Evolutionary conservation across 192 early-diverging fungal genomes (phyloP), one percentile per base, ranked within the genome.

Genomic region (Backusella sp.): DNA sequence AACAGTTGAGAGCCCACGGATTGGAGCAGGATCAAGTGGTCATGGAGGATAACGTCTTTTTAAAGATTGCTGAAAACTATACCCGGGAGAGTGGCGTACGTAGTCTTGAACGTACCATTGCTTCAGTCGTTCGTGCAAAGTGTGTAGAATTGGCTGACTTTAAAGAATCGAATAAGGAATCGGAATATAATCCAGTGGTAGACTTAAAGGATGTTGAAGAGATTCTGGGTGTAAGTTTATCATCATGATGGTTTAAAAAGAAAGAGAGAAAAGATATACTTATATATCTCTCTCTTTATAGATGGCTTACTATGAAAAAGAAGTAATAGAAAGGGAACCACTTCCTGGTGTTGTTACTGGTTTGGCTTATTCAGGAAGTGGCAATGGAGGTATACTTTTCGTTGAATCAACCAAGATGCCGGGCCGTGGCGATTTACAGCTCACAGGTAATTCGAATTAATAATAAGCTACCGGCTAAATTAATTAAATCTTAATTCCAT

Each of bases 61-160:
- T 89, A 26, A 90, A 87, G 59, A 85, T 95, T 23, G 89, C 90
- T 7, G 90, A 87, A 4, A 88, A 87, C 2, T 96, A 94, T 81
- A 94, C 92, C 21, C 88, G 95, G 17, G 95, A 96, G 79, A 90
- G 89, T 46, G 95, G 95, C 8, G 95, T 96, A 1, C 88, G 95
- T 65, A 90, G 85, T 56, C 75, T 96, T 14, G 90, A 96, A 71
- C 85, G 92, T 34, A 87, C 90, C 32, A 86, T 96, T 65, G 95
- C 88, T 23, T 76, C 90, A 4, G 82, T 96, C 21, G 91, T 91
- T 37, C 87, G 94, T 32, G 79, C 87, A 6, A 79, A 93, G 67
- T 91, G 92, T 42, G 90, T 96, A 4, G 86, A 91, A 73, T 90
- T 88, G 78, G 89, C 92, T 2, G 86, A 91, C 41, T 71, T 85